These are phyloP conservation scores for Colletotrichum sp. DNA, from an alignment of 2,329 filamentous ascomycete species.

Conservation along the genomic window DNA sequence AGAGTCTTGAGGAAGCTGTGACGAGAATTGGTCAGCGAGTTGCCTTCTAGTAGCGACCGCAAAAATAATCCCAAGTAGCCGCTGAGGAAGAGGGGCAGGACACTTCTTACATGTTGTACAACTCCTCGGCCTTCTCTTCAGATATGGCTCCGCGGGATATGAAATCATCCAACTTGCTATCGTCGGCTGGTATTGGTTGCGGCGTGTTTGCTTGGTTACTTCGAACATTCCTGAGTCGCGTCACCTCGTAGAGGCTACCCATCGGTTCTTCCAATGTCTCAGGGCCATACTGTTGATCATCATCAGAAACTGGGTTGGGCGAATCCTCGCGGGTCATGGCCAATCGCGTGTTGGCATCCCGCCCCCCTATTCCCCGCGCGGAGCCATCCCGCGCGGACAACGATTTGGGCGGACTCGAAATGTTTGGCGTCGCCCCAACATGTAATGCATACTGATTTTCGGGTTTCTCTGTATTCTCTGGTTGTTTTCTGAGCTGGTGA, in stretches of 20 bases:
- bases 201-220: slow-evolving; percentile 20
- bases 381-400: neutral
- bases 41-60: rapidly evolving
- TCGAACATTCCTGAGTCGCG: slow-evolving; percentile 44
- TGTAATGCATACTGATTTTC: neutral
- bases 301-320: slow-evolving; percentile 11
- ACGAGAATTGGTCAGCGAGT: neutral
- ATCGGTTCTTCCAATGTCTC: slow-evolving; percentile 49
- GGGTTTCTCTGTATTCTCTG: rapidly evolving
- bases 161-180: slow-evolving; percentile 39
- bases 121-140: slow-evolving; percentile 49
- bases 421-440: rapidly evolving
- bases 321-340: neutral
- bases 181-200: neutral
- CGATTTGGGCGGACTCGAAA: neutral
- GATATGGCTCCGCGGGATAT: slow-evolving; percentile 52
- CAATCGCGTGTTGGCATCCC: neutral
- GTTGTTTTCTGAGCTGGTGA: neutral
- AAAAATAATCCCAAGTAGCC: neutral
- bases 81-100: rapidly evolving
- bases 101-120: slow-evolving; percentile 41
- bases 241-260: slow-evolving; percentile 60
- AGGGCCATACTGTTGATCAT: slow-evolving; percentile 21
- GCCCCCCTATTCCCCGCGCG: neutral
- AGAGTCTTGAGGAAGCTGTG: slow-evolving; percentile 48